Evolutionary conservation across 2,329 filamentous ascomycete genomes (phyloP), one percentile per base, ranked within the genome.

Genomic region (Exutisphaerella laricina): DNA sequence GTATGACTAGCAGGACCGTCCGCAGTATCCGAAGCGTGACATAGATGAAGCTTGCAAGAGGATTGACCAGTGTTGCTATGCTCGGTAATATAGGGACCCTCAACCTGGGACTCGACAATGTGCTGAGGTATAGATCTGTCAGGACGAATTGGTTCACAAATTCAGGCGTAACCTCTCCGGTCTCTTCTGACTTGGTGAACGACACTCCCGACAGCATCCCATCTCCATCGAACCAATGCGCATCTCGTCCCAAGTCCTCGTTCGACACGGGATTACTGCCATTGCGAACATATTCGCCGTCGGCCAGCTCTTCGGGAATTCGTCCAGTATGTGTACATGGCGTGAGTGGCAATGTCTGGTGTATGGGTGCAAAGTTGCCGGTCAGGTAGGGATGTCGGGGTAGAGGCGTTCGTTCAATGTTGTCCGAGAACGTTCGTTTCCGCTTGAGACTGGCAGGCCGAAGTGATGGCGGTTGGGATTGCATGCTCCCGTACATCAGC

Each of bases 211-310:
- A 77, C 8, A 86, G 73, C 82, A 86, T 86, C 4, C 82, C 83
- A 58, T 86, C 82, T 22, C 83, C 82, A 53, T 86, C 83, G 48
- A 86, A 86, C 81, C 81, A 85, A 58, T 86, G 82, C 6, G 78
- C 74, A 57, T 83, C 79, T 49, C 79, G 71, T 28, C 72, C 73
- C 2, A 78, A 60, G 41, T 82, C 75, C 16, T 75, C 68, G 45
- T 84, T 80, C 20, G 72, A 72, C 5, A 82, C 68, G 4, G 82
- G 81, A 54, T 85, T 86, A 20, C 77, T 79, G 29, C 83, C 82
- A 58, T 86, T 87, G 12, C 82, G 77, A 20, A 86, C 77, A 55
- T 86, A 86, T 61, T 86, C 75, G 9, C 82, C 82, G 1, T 80
- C 82, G 6, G 72, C 70, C 29, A 87, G 70, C 48, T 85, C 82